Base-by-base conservation (phyloP, 345 rosid genomes). In the Trapa bicornis region DNA sequence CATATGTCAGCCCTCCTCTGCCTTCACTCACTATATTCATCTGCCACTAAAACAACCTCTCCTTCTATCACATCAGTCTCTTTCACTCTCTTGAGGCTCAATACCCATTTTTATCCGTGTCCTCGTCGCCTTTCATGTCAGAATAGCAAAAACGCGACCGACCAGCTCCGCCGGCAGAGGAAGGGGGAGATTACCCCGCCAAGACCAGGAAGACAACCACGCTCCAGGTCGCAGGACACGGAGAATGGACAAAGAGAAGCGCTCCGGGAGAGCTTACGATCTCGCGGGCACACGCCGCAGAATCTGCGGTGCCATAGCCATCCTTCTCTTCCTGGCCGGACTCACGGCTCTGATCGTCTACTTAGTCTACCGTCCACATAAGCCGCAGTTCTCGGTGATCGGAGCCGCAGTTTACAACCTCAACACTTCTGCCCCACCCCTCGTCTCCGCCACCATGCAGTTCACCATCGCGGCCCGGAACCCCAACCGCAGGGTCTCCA, bases 351-450 rank as follows among this genome's bases (percentile, higher is more conserved):
- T 89, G 50, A 71, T 77, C n/a, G 72, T 88, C 74, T 94, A 83
- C 83, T 84, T 91, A 57, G 71, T 89, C 64, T 91, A 94, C 82
- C 86, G 95, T 37, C 99, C 99, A 61, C 72, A 81, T 58, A 82
- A 81, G 62, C 99, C 99, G 15, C 84, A 65, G 45, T 92, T 88
- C 81, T 69, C 79, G 5, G 96, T 94, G 3, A 78, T 77, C 38
- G 86, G 74, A 29, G 96, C 85, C 0, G 95, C 97, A 29, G 68
- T 94, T 42, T 91, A 94, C 74, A 75, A 72, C 64, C 86, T 94
- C 56, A 94, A 94, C 74, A 64, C 80, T 75, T 75, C 91, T 1
- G 66, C 89, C 1, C 86, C 86, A 0, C 89, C 96, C 62, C 75
- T 80, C 72, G 71, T 94, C 65, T 76, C 92, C 64, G 74, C 95